phyloP scores from a whole-genome alignment of 2,329 filamentous ascomycete species.

The Phyllosticta capitalensis region DNA sequence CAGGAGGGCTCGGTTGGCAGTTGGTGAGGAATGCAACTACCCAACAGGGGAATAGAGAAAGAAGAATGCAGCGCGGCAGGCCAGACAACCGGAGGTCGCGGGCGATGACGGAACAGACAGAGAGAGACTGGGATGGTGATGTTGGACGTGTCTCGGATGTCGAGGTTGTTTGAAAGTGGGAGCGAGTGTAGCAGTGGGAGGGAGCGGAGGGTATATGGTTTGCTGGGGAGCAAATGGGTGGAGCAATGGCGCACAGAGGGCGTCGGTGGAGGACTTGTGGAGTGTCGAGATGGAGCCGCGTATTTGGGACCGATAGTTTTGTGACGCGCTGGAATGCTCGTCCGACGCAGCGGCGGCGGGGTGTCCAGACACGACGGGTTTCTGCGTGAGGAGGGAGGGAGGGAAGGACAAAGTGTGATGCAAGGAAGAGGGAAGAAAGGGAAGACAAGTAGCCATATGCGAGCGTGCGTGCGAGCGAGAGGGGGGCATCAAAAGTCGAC shows the following conservation, averaged over 20 bases:
- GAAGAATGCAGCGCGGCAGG: conserved; percentile 11
- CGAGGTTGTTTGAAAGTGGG: no score
- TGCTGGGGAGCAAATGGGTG: neutral
- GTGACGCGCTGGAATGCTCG: conserved; percentile 5
- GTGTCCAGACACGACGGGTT: conserved; percentile 4
- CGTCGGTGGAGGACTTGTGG: neutral
- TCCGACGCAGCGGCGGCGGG: conserved; percentile 3
- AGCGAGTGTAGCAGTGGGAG: neutral
- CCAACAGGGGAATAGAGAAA: conserved; percentile 2
- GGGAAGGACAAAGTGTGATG: conserved; percentile 5
- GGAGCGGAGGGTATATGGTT: neutral
- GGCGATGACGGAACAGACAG: neutral
- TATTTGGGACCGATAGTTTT: neutral
- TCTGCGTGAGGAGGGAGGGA: neutral
- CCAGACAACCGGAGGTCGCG: conserved; percentile 7
- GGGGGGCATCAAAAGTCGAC: no score
- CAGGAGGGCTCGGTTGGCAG: neutral
- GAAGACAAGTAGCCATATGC: no score
- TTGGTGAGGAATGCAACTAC: conserved; percentile 11
- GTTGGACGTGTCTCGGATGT: neutral
- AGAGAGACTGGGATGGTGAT: neutral
- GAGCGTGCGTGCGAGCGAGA: no score
- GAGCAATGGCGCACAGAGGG: neutral
- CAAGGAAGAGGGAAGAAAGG: conserved; percentile 3
- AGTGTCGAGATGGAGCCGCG: no score